A percentile compares a stretch with the other conserved stretches of the same genome.
Conservation (phyloP, 2,329 filamentous ascomycete genomes). For the Knoxdaviesia proteae region DNA sequence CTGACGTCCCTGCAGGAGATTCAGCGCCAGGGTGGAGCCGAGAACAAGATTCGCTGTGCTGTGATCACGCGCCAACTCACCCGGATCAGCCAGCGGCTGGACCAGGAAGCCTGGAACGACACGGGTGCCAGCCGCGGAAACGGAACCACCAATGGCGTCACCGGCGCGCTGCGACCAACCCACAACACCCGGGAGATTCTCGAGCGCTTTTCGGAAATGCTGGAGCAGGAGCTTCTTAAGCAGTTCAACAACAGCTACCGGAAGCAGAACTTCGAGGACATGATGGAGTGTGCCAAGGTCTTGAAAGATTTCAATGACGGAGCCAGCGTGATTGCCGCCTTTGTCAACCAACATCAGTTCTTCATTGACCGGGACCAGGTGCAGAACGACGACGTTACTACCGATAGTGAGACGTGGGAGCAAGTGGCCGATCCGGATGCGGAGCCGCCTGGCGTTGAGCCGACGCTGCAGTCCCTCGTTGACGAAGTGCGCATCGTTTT, state of each 20-base stretch:
- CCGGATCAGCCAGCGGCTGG: constrained; percentile 80
- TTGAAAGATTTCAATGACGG: constrained; percentile 92
- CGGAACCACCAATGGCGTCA: constrained; percentile 25
- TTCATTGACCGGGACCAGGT: constrained; percentile 93
- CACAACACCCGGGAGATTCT: constrained; percentile 70
- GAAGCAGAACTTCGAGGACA: constrained; percentile 87
- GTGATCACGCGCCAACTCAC: constrained; percentile 85
- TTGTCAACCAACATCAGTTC: constrained; percentile 98
- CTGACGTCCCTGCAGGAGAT: constrained; percentile 78
- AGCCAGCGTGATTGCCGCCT: constrained; percentile 81
- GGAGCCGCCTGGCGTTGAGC: constrained; percentile 77
- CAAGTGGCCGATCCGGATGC: constrained; percentile 83
- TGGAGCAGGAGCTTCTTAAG: constrained; percentile 86
- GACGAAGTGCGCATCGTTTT: constrained; percentile 92
- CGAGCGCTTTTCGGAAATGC: constrained; percentile 86
- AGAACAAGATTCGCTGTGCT: constrained; percentile 85
- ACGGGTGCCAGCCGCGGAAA: constrained; percentile 34
- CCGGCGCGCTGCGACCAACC: constrained; percentile 19
- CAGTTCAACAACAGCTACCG: constrained; percentile 97
- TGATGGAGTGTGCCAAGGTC: constrained; percentile 91
- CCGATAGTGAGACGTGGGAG: constrained; percentile 67
- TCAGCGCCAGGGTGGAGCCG: constrained; percentile 61
- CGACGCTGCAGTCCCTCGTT: constrained; percentile 73
- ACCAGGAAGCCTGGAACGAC: constrained; percentile 55
- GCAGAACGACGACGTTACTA: constrained; percentile 63